Evolutionary conservation across 305 asterid genomes (phyloP).

Genomic region (Ajuga reptans): DNA sequence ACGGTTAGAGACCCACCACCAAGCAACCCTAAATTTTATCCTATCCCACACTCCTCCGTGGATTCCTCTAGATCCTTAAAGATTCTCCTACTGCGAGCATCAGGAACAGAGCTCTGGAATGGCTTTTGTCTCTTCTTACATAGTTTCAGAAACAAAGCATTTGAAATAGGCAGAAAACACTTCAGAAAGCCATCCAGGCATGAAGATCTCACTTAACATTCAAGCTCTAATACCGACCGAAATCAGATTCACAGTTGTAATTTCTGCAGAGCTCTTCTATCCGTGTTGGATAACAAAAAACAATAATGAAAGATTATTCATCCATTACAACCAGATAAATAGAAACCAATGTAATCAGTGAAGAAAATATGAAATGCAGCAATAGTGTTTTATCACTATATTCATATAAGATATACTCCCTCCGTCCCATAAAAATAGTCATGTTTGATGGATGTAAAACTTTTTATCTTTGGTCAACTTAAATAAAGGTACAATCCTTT

Average conservation of each 20-base stretch:
- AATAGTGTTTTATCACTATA: not conserved
- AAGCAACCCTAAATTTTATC: not conserved
- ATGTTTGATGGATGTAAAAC: too few relatives aligned
- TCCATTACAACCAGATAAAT: slow-evolving; percentile 1
- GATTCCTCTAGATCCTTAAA: too few relatives aligned
- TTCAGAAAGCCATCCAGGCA: not conserved
- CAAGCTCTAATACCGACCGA: not conserved
- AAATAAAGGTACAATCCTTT: too few relatives aligned
- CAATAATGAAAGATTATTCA: not conserved
- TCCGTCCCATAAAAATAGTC: too few relatives aligned
- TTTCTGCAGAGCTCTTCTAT: not conserved
- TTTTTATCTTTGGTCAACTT: too few relatives aligned
- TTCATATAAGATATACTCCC: not conserved
- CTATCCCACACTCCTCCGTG: not conserved
- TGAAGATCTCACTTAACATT: not conserved
- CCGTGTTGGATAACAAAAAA: slow-evolving; percentile 6
- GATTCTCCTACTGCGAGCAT: not conserved
- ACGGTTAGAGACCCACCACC: too few relatives aligned
- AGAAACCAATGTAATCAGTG: slow-evolving; percentile 11
- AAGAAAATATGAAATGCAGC: slow-evolving; percentile 1
- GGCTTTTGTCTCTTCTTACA: not conserved
- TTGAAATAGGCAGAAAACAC: not conserved
- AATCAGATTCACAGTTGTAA: not conserved
- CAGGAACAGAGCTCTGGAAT: not conserved
- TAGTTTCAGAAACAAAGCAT: not conserved